Evolutionary conservation across 768 basidiomycete genomes (phyloP).

Genomic region (Phaeolepiota aurea): DNA sequence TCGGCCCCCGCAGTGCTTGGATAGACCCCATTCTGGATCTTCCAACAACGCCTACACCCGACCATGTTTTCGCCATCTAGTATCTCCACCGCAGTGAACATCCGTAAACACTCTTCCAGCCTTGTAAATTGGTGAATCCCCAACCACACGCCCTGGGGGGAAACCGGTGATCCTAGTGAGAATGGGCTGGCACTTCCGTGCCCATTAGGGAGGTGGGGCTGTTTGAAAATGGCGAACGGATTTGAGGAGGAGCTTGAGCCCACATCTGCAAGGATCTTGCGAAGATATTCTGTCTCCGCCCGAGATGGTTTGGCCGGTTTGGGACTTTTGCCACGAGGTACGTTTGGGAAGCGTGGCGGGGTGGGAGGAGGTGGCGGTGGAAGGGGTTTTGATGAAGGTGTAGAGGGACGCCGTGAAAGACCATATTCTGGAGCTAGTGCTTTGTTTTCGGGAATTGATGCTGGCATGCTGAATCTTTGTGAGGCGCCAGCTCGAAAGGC

Average conservation of each 20-base stretch:
- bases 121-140: constrained; percentile 44
- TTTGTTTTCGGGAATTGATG: not conserved
- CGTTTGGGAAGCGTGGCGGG: constrained; percentile 11
- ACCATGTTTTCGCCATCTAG: constrained; percentile 93
- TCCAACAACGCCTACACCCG: constrained; percentile 92
- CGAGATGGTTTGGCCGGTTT: constrained; percentile 46
- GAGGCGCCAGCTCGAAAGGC: too few species aligned
- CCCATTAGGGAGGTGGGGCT: constrained; percentile 6
- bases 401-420: not conserved
- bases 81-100: constrained; percentile 92
- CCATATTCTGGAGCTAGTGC: not conserved
- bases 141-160: constrained; percentile 24
- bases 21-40: constrained; percentile 68
- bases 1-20: constrained; percentile 19
- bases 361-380: constrained; percentile 3
- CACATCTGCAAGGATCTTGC: constrained; percentile 60
- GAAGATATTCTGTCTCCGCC: constrained; percentile 60
- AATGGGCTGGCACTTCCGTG: not conserved
- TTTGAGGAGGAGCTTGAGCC: constrained; percentile 27
- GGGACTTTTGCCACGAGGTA: constrained; percentile 30
- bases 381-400: not conserved
- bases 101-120: constrained; percentile 70
- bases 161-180: not conserved
- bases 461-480: too few species aligned
- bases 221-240: constrained; percentile 45